phyloP scores from a whole-genome alignment of 2,329 filamentous ascomycete genomes.

The Sporothrix pseudoabietina region DNA sequence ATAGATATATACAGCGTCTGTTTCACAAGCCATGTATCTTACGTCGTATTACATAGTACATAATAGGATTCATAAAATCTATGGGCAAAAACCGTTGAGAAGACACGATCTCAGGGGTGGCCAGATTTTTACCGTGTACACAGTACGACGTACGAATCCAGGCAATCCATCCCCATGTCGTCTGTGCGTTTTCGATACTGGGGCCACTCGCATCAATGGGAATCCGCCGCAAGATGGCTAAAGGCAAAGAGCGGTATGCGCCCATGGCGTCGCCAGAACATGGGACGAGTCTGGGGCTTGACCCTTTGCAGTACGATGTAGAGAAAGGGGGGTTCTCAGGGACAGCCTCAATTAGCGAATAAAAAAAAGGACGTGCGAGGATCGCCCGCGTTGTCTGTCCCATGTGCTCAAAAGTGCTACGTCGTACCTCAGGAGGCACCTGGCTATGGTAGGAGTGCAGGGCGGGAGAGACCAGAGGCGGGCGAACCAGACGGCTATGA shows the following conservation, averaged over 20 bases:
- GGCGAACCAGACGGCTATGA: slow-evolving; percentile 14
- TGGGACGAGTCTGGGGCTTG: slow-evolving; percentile 13
- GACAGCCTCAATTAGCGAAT: not conserved
- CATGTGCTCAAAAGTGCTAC: slow-evolving; percentile 6
- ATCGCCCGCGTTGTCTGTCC: slow-evolving; percentile 19
- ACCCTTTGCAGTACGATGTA: not conserved
- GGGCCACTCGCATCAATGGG: not conserved
- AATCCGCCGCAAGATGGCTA: not conserved
- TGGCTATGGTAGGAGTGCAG: slow-evolving; percentile 3
- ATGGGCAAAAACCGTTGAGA: not conserved
- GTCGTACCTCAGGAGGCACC: not conserved
- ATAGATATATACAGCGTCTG: not conserved
- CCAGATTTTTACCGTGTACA: not conserved
- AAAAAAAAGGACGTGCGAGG: slow-evolving; percentile 27
- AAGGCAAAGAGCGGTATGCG: slow-evolving; percentile 6
- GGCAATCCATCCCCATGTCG: slow-evolving; percentile 19
- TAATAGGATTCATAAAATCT: no score
- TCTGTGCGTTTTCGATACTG: not conserved
- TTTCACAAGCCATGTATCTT: not conserved
- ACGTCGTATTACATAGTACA: no score
- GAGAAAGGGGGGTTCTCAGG: not conserved
- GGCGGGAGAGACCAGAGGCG: slow-evolving; percentile 19
- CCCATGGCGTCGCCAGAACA: not conserved
- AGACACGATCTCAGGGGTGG: not conserved
- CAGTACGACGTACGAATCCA: not conserved